Base-by-base conservation (phyloP, 768 basidiomycete species). In the Boletellus sp. region DNA sequence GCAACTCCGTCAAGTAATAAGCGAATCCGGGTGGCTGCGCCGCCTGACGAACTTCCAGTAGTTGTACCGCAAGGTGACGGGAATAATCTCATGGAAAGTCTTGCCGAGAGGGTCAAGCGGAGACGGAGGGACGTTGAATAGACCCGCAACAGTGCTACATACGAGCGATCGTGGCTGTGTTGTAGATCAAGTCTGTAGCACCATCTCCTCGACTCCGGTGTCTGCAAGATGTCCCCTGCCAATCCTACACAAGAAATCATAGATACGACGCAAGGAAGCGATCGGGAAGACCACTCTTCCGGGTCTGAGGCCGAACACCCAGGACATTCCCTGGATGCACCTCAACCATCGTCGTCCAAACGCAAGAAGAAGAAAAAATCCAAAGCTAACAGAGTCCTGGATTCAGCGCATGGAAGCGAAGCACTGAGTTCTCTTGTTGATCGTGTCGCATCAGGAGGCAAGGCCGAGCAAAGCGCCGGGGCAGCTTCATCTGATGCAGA, bases 341-440 rank as follows among this genome's bases (percentile, higher is more conserved):
- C 64, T 4, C 66, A 66, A 15, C 54, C 67, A 44, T 74, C 75
- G 12, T 73, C 73, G 42, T 72, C 73, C 37, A 70, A 69, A 54
- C 86, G 87, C 71, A 92, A 89, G 75, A 93, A 89, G 69, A 92
- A 93, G 74, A 93, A 91, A 77, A 91, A 90, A 70, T 83, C 85
- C 4, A 92, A 87, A 63, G 79, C 73, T 20, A 66, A 75, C 50
- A 85, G 74, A 53, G 71, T 72, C 5, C 62, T 83, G 35, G 74
- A 74, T 60, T 73, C 76, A 17, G 57, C 82, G 6, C 73, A 72
- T 15, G n/a, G n/a, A n/a, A 68, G 75, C 19, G 76, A 81, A 40
- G 77, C 84, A 40, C 78, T 83, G 0, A 74, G 86, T 47, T 73
- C 77, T 42, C 66, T 89, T 13, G 79, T 93, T 4, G 78, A 90